Conservation (phyloP, 345 rosid species). For the Rhodamnia argentea region DNA sequence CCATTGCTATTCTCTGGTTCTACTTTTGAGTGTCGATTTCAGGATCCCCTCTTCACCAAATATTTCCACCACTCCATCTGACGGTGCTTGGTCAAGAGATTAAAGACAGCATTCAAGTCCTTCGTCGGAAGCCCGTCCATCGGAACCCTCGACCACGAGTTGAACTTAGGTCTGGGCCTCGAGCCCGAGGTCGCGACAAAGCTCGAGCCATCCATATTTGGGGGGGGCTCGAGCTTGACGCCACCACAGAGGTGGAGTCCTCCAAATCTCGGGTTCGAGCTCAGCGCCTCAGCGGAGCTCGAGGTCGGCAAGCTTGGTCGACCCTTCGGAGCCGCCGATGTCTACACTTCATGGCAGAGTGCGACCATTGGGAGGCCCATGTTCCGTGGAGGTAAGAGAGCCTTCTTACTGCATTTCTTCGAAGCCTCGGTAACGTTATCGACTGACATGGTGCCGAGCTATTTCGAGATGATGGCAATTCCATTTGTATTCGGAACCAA, state of each 20-base stretch:
- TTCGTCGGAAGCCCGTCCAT: conserved; percentile 6
- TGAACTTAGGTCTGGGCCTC: neutral
- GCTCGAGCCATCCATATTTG: neutral
- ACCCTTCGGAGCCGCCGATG: neutral
- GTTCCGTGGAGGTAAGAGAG: no score
- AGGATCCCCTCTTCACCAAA: conserved; percentile 58
- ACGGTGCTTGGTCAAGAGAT: conserved; percentile 67
- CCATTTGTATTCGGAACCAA: neutral
- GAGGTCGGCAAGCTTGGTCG: neutral
- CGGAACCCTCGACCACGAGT: neutral
- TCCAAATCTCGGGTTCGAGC: neutral
- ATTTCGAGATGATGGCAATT: neutral
- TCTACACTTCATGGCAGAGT: no score
- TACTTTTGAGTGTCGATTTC: conserved; percentile 82
- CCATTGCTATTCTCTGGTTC: conserved; percentile 68
- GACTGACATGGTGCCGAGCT: rapidly evolving
- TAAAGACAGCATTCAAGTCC: conserved; percentile 41
- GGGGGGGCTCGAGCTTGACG: neutral
- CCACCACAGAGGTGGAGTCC: neutral
- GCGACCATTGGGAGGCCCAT: no score
- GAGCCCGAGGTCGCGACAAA: rapidly evolving
- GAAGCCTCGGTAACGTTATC: no score
- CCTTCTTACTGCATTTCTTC: neutral
- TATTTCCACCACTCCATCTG: conserved; percentile 89
- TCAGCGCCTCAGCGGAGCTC: no score